Percentiles rank a stretch among this genome's conserved stretches.
Evolutionary conservation across 768 basidiomycete species (phyloP).

Genomic region (Podaxis sp.): DNA sequence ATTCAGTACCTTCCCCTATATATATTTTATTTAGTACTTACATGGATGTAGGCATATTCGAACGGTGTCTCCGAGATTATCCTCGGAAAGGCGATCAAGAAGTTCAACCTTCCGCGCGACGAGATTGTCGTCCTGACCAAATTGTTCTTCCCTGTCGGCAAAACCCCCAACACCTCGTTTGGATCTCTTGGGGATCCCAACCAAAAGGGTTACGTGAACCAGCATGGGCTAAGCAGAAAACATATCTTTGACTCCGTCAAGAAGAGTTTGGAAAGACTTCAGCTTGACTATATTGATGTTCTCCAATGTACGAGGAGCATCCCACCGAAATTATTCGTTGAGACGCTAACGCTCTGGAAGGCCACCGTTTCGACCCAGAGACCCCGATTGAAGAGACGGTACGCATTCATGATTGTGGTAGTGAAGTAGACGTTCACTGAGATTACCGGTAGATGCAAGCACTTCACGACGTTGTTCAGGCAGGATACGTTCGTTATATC

Average conservation of each 20-base stretch:
- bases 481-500: slow-evolving; percentile 57
- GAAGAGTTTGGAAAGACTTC: slow-evolving; percentile 59
- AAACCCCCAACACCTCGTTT: slow-evolving; percentile 11
- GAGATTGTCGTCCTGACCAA: slow-evolving; percentile 79
- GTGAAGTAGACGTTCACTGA: neutral
- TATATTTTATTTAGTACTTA: neutral
- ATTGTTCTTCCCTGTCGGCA: slow-evolving; percentile 29
- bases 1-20: neutral
- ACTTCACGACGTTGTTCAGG: slow-evolving; percentile 59
- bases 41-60: slow-evolving; percentile 47
- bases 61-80: slow-evolving; percentile 63
- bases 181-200: slow-evolving; percentile 22
- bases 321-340: slow-evolving; percentile 10
- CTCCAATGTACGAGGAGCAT: slow-evolving; percentile 51
- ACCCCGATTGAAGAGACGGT: slow-evolving; percentile 59
- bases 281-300: slow-evolving; percentile 74
- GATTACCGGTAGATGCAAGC: slow-evolving; percentile 49
- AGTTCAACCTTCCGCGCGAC: slow-evolving; percentile 59
- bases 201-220: slow-evolving; percentile 47
- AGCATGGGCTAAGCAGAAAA: slow-evolving; percentile 47
- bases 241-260: slow-evolving; percentile 71
- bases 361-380: slow-evolving; percentile 52
- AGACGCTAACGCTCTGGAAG: slow-evolving; percentile 29
- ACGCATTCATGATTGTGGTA: neutral
- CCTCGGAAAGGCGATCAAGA: slow-evolving; percentile 67